Base-by-base conservation (phyloP, 345 rosid species). In the Garcia nutans region DNA sequence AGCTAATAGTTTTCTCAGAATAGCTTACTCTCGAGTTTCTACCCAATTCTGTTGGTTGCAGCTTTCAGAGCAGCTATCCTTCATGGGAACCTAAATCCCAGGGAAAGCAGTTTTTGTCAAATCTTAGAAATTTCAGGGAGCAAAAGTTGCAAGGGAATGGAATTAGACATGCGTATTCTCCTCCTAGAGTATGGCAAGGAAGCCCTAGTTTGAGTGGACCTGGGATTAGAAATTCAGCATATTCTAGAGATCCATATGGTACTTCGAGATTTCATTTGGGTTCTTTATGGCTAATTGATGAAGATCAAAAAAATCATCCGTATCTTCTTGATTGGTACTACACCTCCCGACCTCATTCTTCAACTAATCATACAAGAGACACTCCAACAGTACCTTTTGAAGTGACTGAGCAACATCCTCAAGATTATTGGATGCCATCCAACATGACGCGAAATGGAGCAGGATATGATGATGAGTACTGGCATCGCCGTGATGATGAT, bases 321-420 rank as follows among this genome's bases (percentile, higher is more conserved):
- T 91, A 92, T 81, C 90, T 93, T 66, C 97, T 96, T 24, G 97
- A 93, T 84, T 91, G 97, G 96, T 96, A 89, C 78, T 96, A 93
- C 70, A 86, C 86, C 26, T 83, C 90, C 56, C 89, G 74, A 42
- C 76, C 85, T 70, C 87, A 83, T 70, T 22, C 85, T 73, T 68
- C 78, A 69, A 52, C 78, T 41, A 49, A 79, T 37, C 66, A 63
- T 70, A 68, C 76, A 5, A 3, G 83, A 82, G 86, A 74, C 45
- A 42, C 47, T 33, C 74, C 81, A 33, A 50, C 50, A n/a, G 66
- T 73, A 28, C 69, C 85, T 2, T 60, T 64, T 52, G 84, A 73
- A 57, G 73, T 8, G 55, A 59, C 82, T 24, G 79, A 82, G 74
- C 92, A 71, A 56, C 88, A 77, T 42, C 68, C 58, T 3, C 66